Conservation (phyloP, 768 basidiomycete genomes). For the Boletus coccyginus region DNA sequence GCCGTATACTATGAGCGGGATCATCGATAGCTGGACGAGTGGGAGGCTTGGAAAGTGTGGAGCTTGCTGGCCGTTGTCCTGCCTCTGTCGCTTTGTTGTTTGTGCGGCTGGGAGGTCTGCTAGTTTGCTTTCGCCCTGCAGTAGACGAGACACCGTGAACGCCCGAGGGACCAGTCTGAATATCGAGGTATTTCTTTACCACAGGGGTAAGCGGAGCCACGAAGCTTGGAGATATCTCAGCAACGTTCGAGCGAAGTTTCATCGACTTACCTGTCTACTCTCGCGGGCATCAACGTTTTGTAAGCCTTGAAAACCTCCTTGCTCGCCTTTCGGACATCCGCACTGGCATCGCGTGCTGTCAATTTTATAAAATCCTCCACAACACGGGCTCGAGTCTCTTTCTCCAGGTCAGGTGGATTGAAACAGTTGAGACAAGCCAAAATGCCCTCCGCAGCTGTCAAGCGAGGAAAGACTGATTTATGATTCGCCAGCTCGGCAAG, state of each 20-base stretch:
- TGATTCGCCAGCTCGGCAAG: slow-evolving; percentile 58
- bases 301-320: slow-evolving; percentile 77
- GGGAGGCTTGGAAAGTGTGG: slow-evolving; percentile 11
- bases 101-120: slow-evolving; percentile 24
- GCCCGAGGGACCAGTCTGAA: slow-evolving; percentile 23
- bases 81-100: slow-evolving; percentile 13
- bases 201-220: slow-evolving; percentile 70
- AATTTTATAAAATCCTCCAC: slow-evolving; percentile 68
- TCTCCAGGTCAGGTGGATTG: slow-evolving; percentile 78
- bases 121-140: slow-evolving; percentile 15
- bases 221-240: slow-evolving; percentile 48
- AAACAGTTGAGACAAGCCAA: slow-evolving; percentile 68
- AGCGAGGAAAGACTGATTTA: slow-evolving; percentile 62
- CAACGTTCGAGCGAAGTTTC: neutral
- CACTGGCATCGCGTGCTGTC: slow-evolving; percentile 69
- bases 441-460: slow-evolving; percentile 63
- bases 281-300: slow-evolving; percentile 60
- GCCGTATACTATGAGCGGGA: neutral
- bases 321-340: slow-evolving; percentile 68
- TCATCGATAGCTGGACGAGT: slow-evolving; percentile 3
- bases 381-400: slow-evolving; percentile 58
- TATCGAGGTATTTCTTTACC: slow-evolving; percentile 72
- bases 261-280: slow-evolving; percentile 59
- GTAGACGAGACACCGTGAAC: slow-evolving; percentile 1
- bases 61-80: slow-evolving; percentile 8